Evolutionary conservation across 2,329 filamentous ascomycete species (phyloP), one percentile per base, ranked within the genome.

Genomic region (Colletotrichum melonis): DNA sequence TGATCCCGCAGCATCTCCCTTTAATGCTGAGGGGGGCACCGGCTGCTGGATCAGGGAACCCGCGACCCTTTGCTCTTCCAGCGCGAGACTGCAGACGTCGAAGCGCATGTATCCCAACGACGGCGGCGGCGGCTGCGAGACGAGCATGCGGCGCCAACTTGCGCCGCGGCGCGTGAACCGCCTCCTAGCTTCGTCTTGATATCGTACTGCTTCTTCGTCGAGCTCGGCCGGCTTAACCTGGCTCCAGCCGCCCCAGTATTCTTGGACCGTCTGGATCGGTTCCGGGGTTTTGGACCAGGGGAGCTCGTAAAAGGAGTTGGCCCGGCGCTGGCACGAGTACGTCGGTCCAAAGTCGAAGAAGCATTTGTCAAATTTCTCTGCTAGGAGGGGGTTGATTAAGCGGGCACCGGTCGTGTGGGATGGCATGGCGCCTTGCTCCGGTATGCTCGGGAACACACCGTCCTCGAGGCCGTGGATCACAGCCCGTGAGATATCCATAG

Each of bases 111-210:
- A 73, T 0, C 70, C 73, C 38, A 74, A 14, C 1, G 49, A 66
- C 54, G 64, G 46, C 14, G 63, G 66, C 32, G 74, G 73, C 5
- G 77, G 77, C 56, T 77, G 77, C 6, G 74, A 64, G 16, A 76
- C 72, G 11, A 78, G 69, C 77, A 78, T 78, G 12, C 76, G 70
- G 7, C 77, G 75, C 77, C 77, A 78, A 56, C 73, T 76, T 11
- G 77, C 76, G 1, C 73, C 73, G 2, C 64, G 28, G 2, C 76
- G 65, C 22, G 74, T 66, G 55, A 76, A 77, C 0, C 59, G 68
- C 9, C 22, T 38, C 0, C 68, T 49, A 1, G 22, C 58, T 24
- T 55, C 55, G 1, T 30, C 35, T 22, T 72, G 52, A 11, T 16
- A 5, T 28, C 6, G 19, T 3, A 58, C 22, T 22, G 38, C 59